Conservation (phyloP, 768 basidiomycete genomes). For the Macrolepiota albuminosa region DNA sequence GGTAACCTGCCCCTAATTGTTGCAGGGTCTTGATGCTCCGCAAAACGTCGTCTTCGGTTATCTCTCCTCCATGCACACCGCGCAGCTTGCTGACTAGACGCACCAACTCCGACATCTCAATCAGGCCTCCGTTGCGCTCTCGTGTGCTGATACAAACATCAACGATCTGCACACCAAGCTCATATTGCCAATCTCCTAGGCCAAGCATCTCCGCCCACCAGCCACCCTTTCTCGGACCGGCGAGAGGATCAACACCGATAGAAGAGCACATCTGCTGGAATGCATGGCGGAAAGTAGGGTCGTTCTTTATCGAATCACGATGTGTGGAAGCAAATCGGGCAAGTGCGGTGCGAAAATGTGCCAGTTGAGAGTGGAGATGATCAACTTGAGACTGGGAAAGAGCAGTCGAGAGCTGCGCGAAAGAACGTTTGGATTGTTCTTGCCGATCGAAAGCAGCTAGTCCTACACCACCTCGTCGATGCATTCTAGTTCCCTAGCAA, state of each 20-base stretch:
- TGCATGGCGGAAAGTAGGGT: constrained; percentile 84
- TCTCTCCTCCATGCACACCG: constrained; percentile 56
- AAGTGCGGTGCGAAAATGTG: constrained; percentile 79
- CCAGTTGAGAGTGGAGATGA: constrained; percentile 74
- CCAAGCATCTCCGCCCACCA: constrained; percentile 91
- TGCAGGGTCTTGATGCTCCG: constrained; percentile 82
- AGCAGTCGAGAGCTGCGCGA: constrained; percentile 73
- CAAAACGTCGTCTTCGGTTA: constrained; percentile 83
- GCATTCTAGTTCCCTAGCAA: constrained; percentile 37
- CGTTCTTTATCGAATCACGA: constrained; percentile 74
- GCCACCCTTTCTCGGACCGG: constrained; percentile 78
- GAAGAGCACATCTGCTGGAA: constrained; percentile 96
- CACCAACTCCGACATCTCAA: constrained; percentile 83
- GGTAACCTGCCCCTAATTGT: constrained; percentile 90
- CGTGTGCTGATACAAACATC: constrained; percentile 87
- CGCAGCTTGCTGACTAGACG: constrained; percentile 74
- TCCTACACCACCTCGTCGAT: constrained; percentile 76
- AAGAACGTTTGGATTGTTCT: constrained; percentile 75
- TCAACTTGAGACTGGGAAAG: constrained; percentile 75
- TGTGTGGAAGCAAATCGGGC: constrained; percentile 78
- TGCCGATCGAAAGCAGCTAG: constrained; percentile 89
- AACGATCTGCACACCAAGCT: constrained; percentile 92
- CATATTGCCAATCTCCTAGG: constrained; percentile 92
- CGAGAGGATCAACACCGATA: constrained; percentile 92
- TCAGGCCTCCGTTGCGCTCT: constrained; percentile 88